Conservation (phyloP, 352 stramenopile genomes). For the Thalassiosira sp. region DNA sequence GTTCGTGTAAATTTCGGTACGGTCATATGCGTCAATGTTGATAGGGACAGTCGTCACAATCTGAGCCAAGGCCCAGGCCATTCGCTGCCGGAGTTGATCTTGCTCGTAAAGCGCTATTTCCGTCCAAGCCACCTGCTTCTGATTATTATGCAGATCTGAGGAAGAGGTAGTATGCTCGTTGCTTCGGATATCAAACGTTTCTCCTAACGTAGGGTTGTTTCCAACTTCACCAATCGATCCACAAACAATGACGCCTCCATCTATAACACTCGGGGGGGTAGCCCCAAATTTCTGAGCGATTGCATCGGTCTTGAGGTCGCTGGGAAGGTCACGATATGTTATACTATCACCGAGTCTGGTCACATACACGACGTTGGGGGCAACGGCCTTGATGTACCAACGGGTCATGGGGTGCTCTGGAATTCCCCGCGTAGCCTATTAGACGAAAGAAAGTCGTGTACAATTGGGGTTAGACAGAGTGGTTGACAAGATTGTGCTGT, state of each 20-base stretch:
- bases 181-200: conserved; percentile 37
- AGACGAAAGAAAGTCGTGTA: background rate
- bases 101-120: background rate
- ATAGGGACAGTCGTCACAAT: conserved; percentile 50
- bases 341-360: conserved; percentile 40
- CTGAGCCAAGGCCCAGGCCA: conserved; percentile 64
- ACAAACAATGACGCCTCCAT: conserved; percentile 54
- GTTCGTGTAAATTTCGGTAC: conserved; percentile 55
- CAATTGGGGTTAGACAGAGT: too few species aligned
- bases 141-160: conserved; percentile 26
- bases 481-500: too few species aligned
- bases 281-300: conserved; percentile 51
- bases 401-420: conserved; percentile 61
- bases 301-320: conserved; percentile 39
- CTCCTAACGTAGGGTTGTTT: conserved; percentile 16
- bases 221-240: conserved; percentile 47
- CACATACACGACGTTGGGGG: conserved; percentile 33
- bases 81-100: conserved; percentile 12
- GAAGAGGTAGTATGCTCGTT: conserved; percentile 17
- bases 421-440: conserved; percentile 32
- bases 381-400: conserved; percentile 27
- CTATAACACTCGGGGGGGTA: conserved; percentile 5
- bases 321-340: conserved; percentile 34
- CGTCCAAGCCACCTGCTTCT: conserved; percentile 30
- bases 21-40: conserved; percentile 28